A percentile compares a stretch with the other conserved stretches of the same genome.
phyloP scores from a whole-genome alignment of 169 alveolate genomes.

The Cryptosporidium andersoni region DNA sequence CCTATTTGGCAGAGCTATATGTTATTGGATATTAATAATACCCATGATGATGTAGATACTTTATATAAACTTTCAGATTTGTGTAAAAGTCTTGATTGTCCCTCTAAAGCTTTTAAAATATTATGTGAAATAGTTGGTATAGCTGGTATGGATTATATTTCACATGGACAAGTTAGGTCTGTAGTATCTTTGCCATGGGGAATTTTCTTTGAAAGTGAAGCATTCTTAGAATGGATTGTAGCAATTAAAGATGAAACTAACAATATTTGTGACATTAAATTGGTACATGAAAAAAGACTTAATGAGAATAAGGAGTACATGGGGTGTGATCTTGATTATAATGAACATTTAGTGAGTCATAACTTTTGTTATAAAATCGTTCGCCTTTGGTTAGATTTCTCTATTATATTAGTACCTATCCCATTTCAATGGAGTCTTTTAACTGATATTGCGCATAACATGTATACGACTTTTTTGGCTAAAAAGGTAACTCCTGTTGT shows the following conservation, averaged over 20 bases:
- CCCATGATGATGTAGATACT: constrained; percentile 1
- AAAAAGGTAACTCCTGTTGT: constrained; percentile 21
- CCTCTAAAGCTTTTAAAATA: constrained; percentile 54
- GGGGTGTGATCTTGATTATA: constrained; percentile 13
- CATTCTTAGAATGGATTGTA: constrained; percentile 25
- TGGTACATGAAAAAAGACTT: not conserved
- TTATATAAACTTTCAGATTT: constrained; percentile 14
- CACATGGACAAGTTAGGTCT: constrained; percentile 36
- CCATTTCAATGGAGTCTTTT: constrained; percentile 64
- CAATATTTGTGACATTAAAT: not conserved
- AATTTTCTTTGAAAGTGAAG: constrained; percentile 33
- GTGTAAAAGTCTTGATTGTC: constrained; percentile 1
- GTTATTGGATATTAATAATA: not conserved
- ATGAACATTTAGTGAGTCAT: too few species aligned
- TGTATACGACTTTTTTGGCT: constrained; percentile 12
- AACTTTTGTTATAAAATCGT: constrained; percentile 44
- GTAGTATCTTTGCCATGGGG: constrained; percentile 67
- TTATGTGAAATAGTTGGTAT: constrained; percentile 52
- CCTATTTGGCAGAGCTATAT: not conserved
- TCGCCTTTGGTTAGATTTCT: constrained; percentile 57
- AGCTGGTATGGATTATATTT: constrained; percentile 64
- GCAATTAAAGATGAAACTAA: not conserved
- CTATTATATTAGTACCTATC: constrained; percentile 49
- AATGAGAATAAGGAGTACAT: not conserved
- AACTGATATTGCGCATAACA: constrained; percentile 27